Evolutionary conservation across 2,329 filamentous ascomycete species (phyloP).

Genomic region (Nemania sp.): DNA sequence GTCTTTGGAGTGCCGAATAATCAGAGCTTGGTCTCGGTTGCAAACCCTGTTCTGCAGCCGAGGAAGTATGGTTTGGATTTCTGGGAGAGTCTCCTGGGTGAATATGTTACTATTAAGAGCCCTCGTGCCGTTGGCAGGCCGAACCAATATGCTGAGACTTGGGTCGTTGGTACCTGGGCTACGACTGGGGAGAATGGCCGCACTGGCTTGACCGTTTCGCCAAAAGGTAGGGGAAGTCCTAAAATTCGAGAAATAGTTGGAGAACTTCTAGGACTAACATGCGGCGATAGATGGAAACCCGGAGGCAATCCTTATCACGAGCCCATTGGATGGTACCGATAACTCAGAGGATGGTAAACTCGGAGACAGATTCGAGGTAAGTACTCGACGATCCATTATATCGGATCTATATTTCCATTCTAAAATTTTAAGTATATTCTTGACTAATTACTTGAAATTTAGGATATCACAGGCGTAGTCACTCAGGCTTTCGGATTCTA

Average conservation of each 20-base stretch:
- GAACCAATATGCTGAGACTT: constrained; percentile 75
- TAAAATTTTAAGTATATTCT: neutral
- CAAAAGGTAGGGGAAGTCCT: constrained; percentile 57
- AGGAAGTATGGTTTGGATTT: constrained; percentile 75
- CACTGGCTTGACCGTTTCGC: constrained; percentile 72
- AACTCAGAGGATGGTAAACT: constrained; percentile 72
- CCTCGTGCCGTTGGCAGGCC: constrained; percentile 70
- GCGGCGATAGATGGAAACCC: constrained; percentile 70
- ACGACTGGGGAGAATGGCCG: constrained; percentile 71
- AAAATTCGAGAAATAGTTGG: neutral
- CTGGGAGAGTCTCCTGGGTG: constrained; percentile 76
- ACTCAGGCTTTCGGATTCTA: constrained; percentile 76
- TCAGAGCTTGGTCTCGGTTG: constrained; percentile 65
- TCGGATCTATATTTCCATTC: neutral
- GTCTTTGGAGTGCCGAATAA: constrained; percentile 75
- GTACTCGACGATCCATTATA: neutral
- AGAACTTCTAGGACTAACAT: constrained; percentile 21
- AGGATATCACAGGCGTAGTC: constrained; percentile 73
- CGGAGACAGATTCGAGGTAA: constrained; percentile 71
- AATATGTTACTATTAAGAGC: constrained; percentile 72
- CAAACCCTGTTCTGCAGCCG: constrained; percentile 72
- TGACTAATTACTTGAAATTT: constrained; percentile 7
- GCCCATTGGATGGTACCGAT: constrained; percentile 72
- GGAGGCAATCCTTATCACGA: constrained; percentile 74
- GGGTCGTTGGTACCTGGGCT: constrained; percentile 74